These are phyloP conservation scores for Tolypocladium amazonense DNA, from an alignment of 2,329 filamentous ascomycete genomes.

Conservation along the genomic window DNA sequence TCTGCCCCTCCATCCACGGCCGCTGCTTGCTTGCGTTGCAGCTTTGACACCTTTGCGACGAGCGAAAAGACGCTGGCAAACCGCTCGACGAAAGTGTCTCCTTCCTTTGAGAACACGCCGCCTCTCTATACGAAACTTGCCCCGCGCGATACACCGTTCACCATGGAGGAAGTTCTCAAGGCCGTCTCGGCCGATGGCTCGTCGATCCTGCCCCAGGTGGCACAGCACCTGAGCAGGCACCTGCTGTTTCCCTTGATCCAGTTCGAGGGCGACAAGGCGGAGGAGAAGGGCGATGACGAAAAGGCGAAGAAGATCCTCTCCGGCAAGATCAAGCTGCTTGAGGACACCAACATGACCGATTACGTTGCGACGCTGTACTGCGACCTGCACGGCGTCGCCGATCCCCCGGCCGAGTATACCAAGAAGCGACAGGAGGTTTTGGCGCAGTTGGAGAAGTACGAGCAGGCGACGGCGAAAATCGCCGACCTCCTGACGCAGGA, in stretches of 20 bases:
- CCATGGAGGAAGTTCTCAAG: slow-evolving; percentile 31
- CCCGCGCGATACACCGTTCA: slow-evolving; percentile 9
- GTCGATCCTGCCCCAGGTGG: slow-evolving; percentile 78
- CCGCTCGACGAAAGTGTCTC: background rate
- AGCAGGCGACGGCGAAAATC: slow-evolving; percentile 83
- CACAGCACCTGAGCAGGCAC: slow-evolving; percentile 88
- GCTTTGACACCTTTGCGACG: slow-evolving; percentile 2
- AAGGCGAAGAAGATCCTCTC: slow-evolving; percentile 62
- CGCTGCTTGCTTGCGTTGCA: slow-evolving; percentile 8
- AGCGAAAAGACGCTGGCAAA: background rate
- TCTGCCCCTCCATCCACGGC: slow-evolving; percentile 27
- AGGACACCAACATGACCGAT: slow-evolving; percentile 98
- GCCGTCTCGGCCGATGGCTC: slow-evolving; percentile 56
- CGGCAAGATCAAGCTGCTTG: slow-evolving; percentile 87
- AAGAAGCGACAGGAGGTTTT: slow-evolving; percentile 86
- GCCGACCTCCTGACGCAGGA: slow-evolving; percentile 77
- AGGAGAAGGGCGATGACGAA: slow-evolving; percentile 54
- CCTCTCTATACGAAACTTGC: slow-evolving; percentile 1
- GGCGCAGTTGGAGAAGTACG: slow-evolving; percentile 68
- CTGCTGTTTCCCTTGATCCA: slow-evolving; percentile 94
- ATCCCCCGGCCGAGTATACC: slow-evolving; percentile 74
- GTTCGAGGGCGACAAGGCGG: slow-evolving; percentile 74
- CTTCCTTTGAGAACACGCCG: background rate
- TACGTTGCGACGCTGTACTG: slow-evolving; percentile 89
- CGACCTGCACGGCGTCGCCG: slow-evolving; percentile 71